phyloP scores from a whole-genome alignment of 2,329 filamentous ascomycete genomes.

The Acarospora socialis region DNA sequence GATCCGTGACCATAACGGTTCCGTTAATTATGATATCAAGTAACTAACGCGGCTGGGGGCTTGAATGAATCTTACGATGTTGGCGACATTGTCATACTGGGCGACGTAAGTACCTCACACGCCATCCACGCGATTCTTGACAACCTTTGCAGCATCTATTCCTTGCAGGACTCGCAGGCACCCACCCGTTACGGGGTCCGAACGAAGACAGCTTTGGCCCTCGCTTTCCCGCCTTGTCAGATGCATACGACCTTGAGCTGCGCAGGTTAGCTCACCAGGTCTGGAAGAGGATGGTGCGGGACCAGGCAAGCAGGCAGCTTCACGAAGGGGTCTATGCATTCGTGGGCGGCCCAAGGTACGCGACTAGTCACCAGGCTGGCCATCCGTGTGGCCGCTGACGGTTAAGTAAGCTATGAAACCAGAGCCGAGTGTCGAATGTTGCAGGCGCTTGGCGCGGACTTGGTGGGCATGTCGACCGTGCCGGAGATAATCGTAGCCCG shows the following conservation, averaged over 20 bases:
- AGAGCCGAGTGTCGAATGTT: conserved; percentile 14
- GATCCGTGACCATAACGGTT: neutral
- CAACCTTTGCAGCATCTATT: conserved; percentile 45
- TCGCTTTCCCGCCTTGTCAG: conserved; percentile 49
- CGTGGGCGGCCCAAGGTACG: conserved; percentile 45
- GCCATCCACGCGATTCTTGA: too few relatives aligned
- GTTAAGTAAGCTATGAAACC: conserved; percentile 10
- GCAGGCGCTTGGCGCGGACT: conserved; percentile 42
- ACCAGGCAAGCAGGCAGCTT: conserved; percentile 35
- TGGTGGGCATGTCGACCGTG: conserved; percentile 59
- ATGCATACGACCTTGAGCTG: conserved; percentile 50
- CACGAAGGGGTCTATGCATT: conserved; percentile 55
- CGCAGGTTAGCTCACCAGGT: conserved; percentile 42
- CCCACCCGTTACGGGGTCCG: conserved; percentile 46
- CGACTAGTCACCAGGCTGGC: conserved; percentile 13
- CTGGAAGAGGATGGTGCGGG: conserved; percentile 37
- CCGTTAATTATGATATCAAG: conserved; percentile 19
- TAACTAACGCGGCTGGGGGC: conserved; percentile 54
- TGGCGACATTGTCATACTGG: conserved; percentile 50
- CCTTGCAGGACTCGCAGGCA: conserved; percentile 45
- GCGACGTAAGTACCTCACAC: conserved; percentile 43
- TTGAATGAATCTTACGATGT: conserved; percentile 49
- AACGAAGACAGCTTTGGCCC: conserved; percentile 49
- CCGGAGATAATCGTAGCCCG: conserved; percentile 53
- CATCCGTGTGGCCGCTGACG: conserved; percentile 10